Evolutionary conservation across 2,329 filamentous ascomycete species (phyloP).

Genomic region (Capronia coronata): DNA sequence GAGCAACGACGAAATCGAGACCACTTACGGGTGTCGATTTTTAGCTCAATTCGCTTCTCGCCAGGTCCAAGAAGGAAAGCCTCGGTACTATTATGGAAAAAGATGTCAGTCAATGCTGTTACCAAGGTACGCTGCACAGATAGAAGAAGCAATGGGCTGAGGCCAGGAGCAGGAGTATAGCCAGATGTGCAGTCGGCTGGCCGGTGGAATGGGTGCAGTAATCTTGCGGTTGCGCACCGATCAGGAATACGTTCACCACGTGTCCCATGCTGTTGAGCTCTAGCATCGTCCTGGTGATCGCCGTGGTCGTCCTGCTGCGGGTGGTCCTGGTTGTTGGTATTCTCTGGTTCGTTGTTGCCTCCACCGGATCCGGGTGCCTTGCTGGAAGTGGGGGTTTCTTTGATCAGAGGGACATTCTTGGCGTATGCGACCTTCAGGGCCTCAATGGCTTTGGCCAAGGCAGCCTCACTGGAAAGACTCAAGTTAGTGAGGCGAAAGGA

Average conservation of each 20-base stretch:
- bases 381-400: background rate
- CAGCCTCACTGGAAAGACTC: background rate
- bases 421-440: background rate
- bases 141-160: too few species aligned
- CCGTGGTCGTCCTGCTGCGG: background rate
- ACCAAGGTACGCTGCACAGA: too few species aligned
- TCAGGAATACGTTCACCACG: too few species aligned
- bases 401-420: background rate
- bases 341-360: conserved; percentile 8
- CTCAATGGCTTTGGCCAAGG: background rate
- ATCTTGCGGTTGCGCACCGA: conserved; percentile 11
- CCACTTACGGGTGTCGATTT: conserved; percentile 75
- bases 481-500: background rate
- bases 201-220: background rate
- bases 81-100: conserved; percentile 72
- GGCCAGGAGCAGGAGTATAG: too few species aligned
- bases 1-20: background rate
- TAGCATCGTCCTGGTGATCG: conserved; percentile 2
- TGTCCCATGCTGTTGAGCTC: too few species aligned
- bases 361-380: background rate
- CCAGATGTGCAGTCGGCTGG: background rate
- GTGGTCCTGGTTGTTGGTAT: conserved; percentile 6
- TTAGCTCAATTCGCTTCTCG: conserved; percentile 89
- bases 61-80: conserved; percentile 79
- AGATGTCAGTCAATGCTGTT: conserved; percentile 5